These are phyloP conservation scores for Volvariella volvacea DNA, from an alignment of 1,284 basidiomycete species.

Conservation along the genomic window DNA sequence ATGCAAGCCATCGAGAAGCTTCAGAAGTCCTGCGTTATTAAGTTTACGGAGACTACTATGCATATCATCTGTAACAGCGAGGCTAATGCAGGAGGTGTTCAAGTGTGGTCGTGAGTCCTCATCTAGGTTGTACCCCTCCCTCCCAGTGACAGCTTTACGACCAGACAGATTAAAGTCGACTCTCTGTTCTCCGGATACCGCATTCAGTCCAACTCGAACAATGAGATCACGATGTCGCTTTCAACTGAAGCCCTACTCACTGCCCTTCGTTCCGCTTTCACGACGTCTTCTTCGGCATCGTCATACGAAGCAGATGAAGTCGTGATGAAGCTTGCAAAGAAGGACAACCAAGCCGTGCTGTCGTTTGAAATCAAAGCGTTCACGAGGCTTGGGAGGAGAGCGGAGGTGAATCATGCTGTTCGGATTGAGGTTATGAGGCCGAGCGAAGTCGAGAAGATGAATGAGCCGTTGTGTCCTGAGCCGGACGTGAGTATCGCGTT, in stretches of 20 bases:
- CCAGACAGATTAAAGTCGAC: slow-evolving; percentile 58
- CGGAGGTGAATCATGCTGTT: slow-evolving; percentile 67
- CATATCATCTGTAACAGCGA: slow-evolving; percentile 67
- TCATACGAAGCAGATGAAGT: slow-evolving; percentile 56
- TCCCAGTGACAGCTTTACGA: neutral
- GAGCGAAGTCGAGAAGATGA: slow-evolving; percentile 62
- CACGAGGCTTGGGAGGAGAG: slow-evolving; percentile 23
- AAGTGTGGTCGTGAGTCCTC: slow-evolving; percentile 83
- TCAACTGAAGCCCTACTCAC: slow-evolving; percentile 71
- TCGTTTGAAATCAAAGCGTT: slow-evolving; percentile 49
- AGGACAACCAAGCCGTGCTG: slow-evolving; percentile 67
- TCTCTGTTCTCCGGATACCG: slow-evolving; percentile 78
- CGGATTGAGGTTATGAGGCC: slow-evolving; percentile 63
- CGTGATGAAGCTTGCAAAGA: slow-evolving; percentile 80
- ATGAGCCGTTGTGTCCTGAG: slow-evolving; percentile 82
- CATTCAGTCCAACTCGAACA: slow-evolving; percentile 82
- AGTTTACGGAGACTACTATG: slow-evolving; percentile 70
- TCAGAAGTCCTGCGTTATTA: slow-evolving; percentile 78
- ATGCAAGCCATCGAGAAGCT: slow-evolving; percentile 76
- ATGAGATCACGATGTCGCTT: slow-evolving; percentile 74
- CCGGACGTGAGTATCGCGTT: slow-evolving; percentile 59
- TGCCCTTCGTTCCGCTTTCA: slow-evolving; percentile 58
- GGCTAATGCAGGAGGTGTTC: slow-evolving; percentile 76
- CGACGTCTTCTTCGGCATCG: slow-evolving; percentile 30
- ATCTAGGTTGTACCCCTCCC: neutral